Percentiles rank a stretch among this genome's conserved stretches.
These are phyloP conservation scores for Trypanosoma scelopori DNA, from an alignment of 208 protist species.

Conservation along the genomic window DNA sequence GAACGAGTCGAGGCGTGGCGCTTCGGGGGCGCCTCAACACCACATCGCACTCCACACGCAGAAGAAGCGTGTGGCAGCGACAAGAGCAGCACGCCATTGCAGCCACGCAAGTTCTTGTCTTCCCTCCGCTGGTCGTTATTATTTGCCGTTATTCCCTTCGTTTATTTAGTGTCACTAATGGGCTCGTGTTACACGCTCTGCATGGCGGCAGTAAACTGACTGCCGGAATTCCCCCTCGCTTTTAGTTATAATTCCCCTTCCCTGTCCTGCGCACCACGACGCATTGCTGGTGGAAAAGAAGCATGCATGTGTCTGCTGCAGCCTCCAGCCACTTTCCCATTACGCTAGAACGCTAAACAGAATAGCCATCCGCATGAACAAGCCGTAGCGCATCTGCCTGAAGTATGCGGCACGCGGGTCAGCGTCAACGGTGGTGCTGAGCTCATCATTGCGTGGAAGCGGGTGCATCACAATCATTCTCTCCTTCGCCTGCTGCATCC, in stretches of 20 bases:
- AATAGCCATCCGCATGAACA: constrained; percentile 98
- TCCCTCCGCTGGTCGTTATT: not conserved
- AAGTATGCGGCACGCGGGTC: constrained; percentile 98
- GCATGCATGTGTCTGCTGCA: no score
- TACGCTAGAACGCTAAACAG: constrained; percentile 86
- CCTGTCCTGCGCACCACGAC: not conserved
- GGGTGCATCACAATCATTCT: constrained; percentile 98
- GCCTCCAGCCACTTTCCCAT: constrained; percentile 10
- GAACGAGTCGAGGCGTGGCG: no score
- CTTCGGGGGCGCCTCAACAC: no score
- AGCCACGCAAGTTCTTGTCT: no score
- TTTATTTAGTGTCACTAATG: not conserved
- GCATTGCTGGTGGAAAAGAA: not conserved
- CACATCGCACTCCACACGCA: no score
- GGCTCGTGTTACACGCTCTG: not conserved
- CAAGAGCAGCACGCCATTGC: no score
- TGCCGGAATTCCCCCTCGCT: not conserved
- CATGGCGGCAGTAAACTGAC: not conserved
- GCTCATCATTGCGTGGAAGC: constrained; percentile 97
- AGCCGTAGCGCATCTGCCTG: constrained; percentile 96
- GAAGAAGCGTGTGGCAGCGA: no score
- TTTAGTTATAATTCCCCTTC: not conserved
- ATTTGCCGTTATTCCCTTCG: not conserved
- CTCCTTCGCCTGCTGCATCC: constrained; percentile 73
- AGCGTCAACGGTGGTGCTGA: constrained; percentile 88